These are phyloP conservation scores for Pythium coloratum DNA, from an alignment of 352 stramenopile genomes.

Conservation along the genomic window DNA sequence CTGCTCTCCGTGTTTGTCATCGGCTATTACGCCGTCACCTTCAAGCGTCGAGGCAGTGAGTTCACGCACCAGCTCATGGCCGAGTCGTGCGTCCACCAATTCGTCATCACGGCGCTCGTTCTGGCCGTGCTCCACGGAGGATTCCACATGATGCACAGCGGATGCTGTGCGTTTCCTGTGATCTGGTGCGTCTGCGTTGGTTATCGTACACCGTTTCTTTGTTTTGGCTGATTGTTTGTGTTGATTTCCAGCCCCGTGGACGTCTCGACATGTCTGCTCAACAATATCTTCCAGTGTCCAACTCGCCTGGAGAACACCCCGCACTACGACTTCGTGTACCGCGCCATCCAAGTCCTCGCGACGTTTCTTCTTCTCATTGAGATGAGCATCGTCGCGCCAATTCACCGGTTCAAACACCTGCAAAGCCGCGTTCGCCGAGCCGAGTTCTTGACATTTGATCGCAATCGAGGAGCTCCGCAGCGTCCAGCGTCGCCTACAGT, in stretches of 20 bases:
- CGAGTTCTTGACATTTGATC: slow-evolving; percentile 44
- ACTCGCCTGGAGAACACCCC: slow-evolving; percentile 28
- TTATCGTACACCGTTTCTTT: not conserved
- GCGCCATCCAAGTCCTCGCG: slow-evolving; percentile 41
- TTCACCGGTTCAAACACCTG: slow-evolving; percentile 44
- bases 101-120: slow-evolving; percentile 39
- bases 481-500: not conserved
- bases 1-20: slow-evolving; percentile 42
- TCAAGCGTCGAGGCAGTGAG: slow-evolving; percentile 36
- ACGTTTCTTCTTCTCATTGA: slow-evolving; percentile 44
- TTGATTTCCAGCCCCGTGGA: slow-evolving; percentile 40
- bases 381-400: slow-evolving; percentile 40
- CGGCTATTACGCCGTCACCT: slow-evolving; percentile 68
- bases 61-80: slow-evolving; percentile 53
- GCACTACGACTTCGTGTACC: slow-evolving; percentile 41
- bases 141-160: slow-evolving; percentile 45
- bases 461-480: slow-evolving; percentile 11
- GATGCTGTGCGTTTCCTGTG: slow-evolving; percentile 52
- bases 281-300: slow-evolving; percentile 45
- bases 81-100: slow-evolving; percentile 59
- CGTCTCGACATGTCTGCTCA: slow-evolving; percentile 30
- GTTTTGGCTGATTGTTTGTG: not conserved
- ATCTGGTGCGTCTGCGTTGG: slow-evolving; percentile 39
- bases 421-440: slow-evolving; percentile 39
- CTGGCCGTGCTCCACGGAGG: slow-evolving; percentile 43